These are phyloP conservation scores for Xylariaceae sp. DNA, from an alignment of 2,329 filamentous ascomycete species.

Conservation along the genomic window DNA sequence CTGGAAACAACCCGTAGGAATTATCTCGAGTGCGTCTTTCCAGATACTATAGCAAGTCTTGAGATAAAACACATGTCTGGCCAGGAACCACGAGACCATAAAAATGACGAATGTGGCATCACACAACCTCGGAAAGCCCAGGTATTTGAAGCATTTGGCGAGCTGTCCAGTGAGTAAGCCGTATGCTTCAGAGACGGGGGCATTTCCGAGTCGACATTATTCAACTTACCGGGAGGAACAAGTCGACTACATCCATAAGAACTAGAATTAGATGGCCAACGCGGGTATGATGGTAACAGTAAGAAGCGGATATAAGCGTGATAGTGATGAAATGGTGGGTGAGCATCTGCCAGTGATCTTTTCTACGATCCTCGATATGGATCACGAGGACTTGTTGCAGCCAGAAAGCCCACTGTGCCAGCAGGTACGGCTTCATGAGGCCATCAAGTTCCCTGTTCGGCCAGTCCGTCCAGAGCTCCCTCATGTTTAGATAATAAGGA, in stretches of 20 bases:
- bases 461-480: constrained; percentile 82
- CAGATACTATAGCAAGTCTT: constrained; percentile 83
- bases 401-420: constrained; percentile 91
- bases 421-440: constrained; percentile 83
- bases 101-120: constrained; percentile 85
- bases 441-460: constrained; percentile 75
- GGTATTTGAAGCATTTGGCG: constrained; percentile 93
- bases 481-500: constrained; percentile 75
- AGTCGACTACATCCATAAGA: constrained; percentile 91
- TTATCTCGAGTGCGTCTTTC: constrained; percentile 62
- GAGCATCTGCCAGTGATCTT: constrained; percentile 96
- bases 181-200: neutral
- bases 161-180: constrained; percentile 52
- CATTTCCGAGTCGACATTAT: neutral
- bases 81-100: constrained; percentile 80
- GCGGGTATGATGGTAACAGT: constrained; percentile 83
- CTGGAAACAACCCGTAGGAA: constrained; percentile 72
- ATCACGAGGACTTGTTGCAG: constrained; percentile 92
- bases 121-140: constrained; percentile 74
- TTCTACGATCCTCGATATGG: constrained; percentile 90
- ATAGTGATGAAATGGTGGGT: constrained; percentile 91
- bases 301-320: constrained; percentile 76
- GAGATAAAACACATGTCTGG: constrained; percentile 80
- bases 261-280: constrained; percentile 88
- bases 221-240: constrained; percentile 76